A percentile compares a stretch with the other conserved stretches of the same genome.
These are phyloP conservation scores for Acephala macrosclerotiorum DNA, from an alignment of 2,329 filamentous ascomycete species.

Conservation along the genomic window DNA sequence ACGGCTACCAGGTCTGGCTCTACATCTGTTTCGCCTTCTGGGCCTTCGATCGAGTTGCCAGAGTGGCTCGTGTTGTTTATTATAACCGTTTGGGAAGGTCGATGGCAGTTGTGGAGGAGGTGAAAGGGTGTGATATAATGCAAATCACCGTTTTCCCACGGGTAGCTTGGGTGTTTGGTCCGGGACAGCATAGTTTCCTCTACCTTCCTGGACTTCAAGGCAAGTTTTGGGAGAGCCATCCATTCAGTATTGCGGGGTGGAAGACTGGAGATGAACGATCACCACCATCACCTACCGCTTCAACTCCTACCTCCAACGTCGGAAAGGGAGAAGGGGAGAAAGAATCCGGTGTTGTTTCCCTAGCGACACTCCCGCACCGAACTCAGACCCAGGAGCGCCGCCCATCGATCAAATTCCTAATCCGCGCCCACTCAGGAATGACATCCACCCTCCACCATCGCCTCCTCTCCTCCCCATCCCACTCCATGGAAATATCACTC, in stretches of 20 bases:
- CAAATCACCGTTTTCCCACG: conserved; percentile 37
- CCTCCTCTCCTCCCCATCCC: no score
- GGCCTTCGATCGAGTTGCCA: conserved; percentile 54
- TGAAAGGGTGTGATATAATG: conserved; percentile 7
- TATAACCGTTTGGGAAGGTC: conserved; percentile 46
- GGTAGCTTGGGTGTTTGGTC: not conserved
- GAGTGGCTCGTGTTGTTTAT: conserved; percentile 50
- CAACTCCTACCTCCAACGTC: no score
- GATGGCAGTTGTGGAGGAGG: not conserved
- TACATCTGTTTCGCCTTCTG: conserved; percentile 58
- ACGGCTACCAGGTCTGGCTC: conserved; percentile 47
- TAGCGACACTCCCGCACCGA: no score
- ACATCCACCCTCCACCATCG: no score
- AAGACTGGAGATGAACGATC: not conserved
- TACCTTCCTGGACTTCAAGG: conserved; percentile 45
- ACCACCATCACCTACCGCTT: no score
- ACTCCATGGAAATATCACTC: no score
- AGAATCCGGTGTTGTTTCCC: no score
- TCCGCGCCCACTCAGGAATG: no score
- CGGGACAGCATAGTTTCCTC: conserved; percentile 41
- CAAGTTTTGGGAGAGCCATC: conserved; percentile 59
- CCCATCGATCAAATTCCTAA: no score
- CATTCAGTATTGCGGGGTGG: conserved; percentile 49
- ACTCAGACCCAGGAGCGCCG: no score
- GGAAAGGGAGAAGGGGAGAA: no score